Base-by-base conservation (phyloP, 768 basidiomycete genomes). In the Tubosaeta brunneosetosa region DNA sequence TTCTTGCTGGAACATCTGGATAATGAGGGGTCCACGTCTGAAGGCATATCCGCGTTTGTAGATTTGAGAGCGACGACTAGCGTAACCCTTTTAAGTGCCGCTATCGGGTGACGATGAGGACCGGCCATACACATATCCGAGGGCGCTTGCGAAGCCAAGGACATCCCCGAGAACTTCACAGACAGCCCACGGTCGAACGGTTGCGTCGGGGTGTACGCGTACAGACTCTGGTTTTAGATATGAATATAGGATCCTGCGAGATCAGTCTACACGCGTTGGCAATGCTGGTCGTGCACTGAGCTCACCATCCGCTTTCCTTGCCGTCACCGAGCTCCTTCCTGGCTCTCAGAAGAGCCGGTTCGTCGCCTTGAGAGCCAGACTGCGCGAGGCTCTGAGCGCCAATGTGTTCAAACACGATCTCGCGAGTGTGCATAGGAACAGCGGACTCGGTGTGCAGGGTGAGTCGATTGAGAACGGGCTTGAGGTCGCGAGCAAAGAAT, bases 1-100 rank as follows among this genome's bases (percentile, higher is more conserved):
- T 69, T 91, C 90, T 68, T 91, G 86, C 67, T 91, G 88, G 66
- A 87, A 89, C 83, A 91, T 88, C 56, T 85, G 80, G 50, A 92
- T 88, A 14, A 86, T 74, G 12, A 92, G 73, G 16, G 74, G 63
- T 2, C 88, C 89, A 51, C 85, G 73, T 27, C 86, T 75, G 65
- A 92, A 92, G 22, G 83, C 71, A 64, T 88, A 91, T 29, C 90
- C 90, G 38, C 81, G 80, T 69, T 90, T 91, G 73, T 86, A 91
- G 37, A 87, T 84, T 69, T 91, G 86, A 14, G 85, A 84, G 45
- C 85, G 78, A 36, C 80, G 80, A 17, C 87, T 84, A 49, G 31
- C 38, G 26, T 38, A 22, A 49, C 50, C 34, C 41, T 29, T 22
- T 43, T 60, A 14, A 54, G 41, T 49, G 44, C 22, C 17, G 34